Percentiles rank a stretch among this genome's conserved stretches.
Evolutionary conservation across 371 early-diverging fungal species (phyloP).

Genomic region (Vittaforma corneae): DNA sequence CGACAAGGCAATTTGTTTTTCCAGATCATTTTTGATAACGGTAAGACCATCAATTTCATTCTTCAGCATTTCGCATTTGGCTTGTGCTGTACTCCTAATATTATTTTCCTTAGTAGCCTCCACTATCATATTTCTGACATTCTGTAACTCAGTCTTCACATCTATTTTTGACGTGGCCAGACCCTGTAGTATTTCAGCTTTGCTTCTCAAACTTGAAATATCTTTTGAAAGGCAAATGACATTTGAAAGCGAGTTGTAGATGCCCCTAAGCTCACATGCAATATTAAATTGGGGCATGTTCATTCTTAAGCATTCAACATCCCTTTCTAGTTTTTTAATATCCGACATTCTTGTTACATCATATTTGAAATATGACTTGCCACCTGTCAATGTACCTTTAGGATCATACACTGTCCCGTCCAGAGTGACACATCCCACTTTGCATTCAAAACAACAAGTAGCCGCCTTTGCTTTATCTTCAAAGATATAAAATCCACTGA

Average conservation of each 20-base stretch:
- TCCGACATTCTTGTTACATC: conserved; percentile 46
- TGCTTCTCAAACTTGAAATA: conserved; percentile 66
- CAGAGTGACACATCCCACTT: conserved; percentile 68
- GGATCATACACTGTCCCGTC: conserved; percentile 98
- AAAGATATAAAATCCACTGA: conserved; percentile 74
- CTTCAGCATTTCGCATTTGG: too few relatives aligned
- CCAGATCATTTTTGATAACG: conserved; percentile 47
- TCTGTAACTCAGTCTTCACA: conserved; percentile 12
- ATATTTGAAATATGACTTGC: conserved; percentile 60
- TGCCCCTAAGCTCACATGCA: not conserved
- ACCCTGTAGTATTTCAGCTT: conserved; percentile 64
- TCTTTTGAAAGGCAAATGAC: conserved; percentile 61
- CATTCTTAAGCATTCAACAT: not conserved
- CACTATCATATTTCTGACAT: conserved; percentile 16
- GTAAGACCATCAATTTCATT: conserved; percentile 61
- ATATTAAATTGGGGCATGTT: too few relatives aligned
- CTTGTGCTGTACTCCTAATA: conserved; percentile 59
- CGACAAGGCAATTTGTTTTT: conserved; percentile 35
- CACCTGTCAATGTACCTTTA: conserved; percentile 86
- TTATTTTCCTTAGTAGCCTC: conserved; percentile 42
- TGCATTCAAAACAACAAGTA: conserved; percentile 66
- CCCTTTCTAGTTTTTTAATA: conserved; percentile 9
- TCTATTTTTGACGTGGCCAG: conserved; percentile 19
- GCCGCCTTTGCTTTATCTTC: conserved; percentile 65
- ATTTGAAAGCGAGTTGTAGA: not conserved